phyloP scores from a whole-genome alignment of 1,139 yeast species.

The Geotrichum candidum region DNA sequence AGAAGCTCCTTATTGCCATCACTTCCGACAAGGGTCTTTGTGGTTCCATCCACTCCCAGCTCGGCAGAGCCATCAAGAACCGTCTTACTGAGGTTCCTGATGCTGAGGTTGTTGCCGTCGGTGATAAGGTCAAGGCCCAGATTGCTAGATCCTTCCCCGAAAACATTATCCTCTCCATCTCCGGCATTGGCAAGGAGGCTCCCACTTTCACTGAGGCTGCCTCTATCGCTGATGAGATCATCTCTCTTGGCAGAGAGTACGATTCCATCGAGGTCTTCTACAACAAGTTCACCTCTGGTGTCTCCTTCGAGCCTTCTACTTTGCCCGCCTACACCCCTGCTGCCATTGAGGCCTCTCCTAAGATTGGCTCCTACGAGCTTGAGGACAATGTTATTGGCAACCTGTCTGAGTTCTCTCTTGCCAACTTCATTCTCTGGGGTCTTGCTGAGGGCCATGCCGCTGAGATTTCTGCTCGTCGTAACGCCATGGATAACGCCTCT shows the following conservation, averaged over 20 bases:
- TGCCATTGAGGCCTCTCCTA: slow-evolving; percentile 80
- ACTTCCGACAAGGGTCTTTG: slow-evolving; percentile 98
- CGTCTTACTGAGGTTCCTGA: slow-evolving; percentile 58
- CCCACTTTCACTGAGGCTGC: slow-evolving; percentile 91
- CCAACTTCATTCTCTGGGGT: slow-evolving; percentile 85
- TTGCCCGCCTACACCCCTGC: slow-evolving; percentile 63
- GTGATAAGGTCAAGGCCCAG: slow-evolving; percentile 91
- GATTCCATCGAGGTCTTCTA: slow-evolving; percentile 73
- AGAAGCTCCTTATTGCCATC: slow-evolving; percentile 72
- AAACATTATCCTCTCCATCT: slow-evolving; percentile 66
- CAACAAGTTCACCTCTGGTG: slow-evolving; percentile 83
- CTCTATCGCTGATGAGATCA: slow-evolving; percentile 78
- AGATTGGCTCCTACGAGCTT: slow-evolving; percentile 73
- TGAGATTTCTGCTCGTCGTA: slow-evolving; percentile 97
- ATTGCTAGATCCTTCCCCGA: slow-evolving; percentile 69
- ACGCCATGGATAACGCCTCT: slow-evolving; percentile 99
- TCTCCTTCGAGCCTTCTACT: slow-evolving; percentile 79
- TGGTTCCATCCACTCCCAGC: slow-evolving; percentile 95
- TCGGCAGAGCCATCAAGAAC: slow-evolving; percentile 79
- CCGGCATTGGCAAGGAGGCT: slow-evolving; percentile 92
- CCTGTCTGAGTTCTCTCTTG: slow-evolving; percentile 78
- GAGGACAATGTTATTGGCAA: slow-evolving; percentile 56
- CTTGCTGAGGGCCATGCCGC: slow-evolving; percentile 98
- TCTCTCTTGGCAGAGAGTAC: slow-evolving; percentile 51
- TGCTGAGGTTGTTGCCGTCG: slow-evolving; percentile 80